phyloP scores from a whole-genome alignment of 1,284 basidiomycete species.

The Moesziomyces globuligerus region DNA sequence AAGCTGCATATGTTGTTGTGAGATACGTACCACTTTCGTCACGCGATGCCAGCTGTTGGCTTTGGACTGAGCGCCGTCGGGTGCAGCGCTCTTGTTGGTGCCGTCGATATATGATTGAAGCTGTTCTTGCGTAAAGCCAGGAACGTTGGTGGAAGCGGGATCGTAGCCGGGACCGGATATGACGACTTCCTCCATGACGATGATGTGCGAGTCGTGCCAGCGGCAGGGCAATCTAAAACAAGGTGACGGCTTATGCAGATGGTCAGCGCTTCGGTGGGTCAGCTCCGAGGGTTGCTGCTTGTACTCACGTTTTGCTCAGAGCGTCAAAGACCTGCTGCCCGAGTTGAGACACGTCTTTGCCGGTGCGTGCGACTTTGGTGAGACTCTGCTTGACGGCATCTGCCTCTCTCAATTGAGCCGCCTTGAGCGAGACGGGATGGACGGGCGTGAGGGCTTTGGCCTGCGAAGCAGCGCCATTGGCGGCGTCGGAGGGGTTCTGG shows the following conservation, averaged over 20 bases:
- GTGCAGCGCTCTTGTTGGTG: slow-evolving; percentile 21
- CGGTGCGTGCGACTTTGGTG: slow-evolving; percentile 48
- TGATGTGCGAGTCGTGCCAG: slow-evolving; percentile 65
- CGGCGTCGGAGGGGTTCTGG: slow-evolving; percentile 5
- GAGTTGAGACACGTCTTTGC: slow-evolving; percentile 52
- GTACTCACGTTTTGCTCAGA: slow-evolving; percentile 64
- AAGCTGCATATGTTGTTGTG: background rate
- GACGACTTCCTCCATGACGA: slow-evolving; percentile 66
- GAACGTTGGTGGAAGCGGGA: slow-evolving; percentile 55
- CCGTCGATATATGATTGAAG: slow-evolving; percentile 49
- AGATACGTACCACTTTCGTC: slow-evolving; percentile 56
- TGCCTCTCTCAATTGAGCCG: slow-evolving; percentile 49
- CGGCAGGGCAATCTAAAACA: slow-evolving; percentile 57
- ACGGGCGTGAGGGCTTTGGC: slow-evolving; percentile 32
- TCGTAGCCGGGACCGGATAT: slow-evolving; percentile 60
- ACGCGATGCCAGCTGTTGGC: slow-evolving; percentile 61
- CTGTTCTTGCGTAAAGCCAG: slow-evolving; percentile 47
- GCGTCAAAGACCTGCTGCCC: slow-evolving; percentile 63
- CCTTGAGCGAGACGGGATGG: slow-evolving; percentile 39
- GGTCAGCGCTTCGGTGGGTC: background rate
- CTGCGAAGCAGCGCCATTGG: slow-evolving; percentile 8
- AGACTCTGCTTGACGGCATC: slow-evolving; percentile 48
- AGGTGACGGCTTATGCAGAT: background rate
- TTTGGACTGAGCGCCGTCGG: slow-evolving; percentile 52
- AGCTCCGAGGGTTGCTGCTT: background rate